Base-by-base conservation (phyloP, 768 basidiomycete genomes). In the Rhizopogon sp. region DNA sequence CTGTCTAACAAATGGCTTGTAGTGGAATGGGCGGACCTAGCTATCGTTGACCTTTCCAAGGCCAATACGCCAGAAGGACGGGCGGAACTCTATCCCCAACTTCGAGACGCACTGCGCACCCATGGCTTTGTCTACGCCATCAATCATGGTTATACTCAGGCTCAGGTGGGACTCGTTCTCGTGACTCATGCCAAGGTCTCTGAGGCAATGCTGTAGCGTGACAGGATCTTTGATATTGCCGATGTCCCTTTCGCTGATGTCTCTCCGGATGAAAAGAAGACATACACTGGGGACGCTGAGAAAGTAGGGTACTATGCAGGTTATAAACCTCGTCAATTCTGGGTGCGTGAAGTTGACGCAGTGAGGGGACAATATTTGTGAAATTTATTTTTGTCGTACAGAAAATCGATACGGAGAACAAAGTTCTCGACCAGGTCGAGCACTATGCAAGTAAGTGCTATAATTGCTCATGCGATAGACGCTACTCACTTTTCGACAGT, bases 241-340 rank as follows among this genome's bases (percentile, higher is more conserved):
- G 67, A 75, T 49, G 53, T 76, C 1, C 70, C 72, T 1, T 78
- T 78, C 52, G 62, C 69, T 7, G 55, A 59, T 33, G 75, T 77
- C 9, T 55, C 50, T 29, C 62, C 66, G 0, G 69, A 66, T 3
- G 77, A 78, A 54, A 78, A 77, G 58, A 52, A 64, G 25, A 53
- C 39, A 14, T 77, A 77, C 55, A 64, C 57, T 6, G 74, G 58
- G 0, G 58, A 74, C 77, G 57, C 64, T 70, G 51, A 74, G 53
- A 65, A 73, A 20, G 69, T 70, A 0, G 79, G 79, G 2, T 76
- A 76, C 0, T 83, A 79, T 56, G 76, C 80, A 50, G 82, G 82
- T 0, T 84, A 83, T 58, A 83, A 84, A 58, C 72, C 71, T 6
- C 74, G 76, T 9, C 72, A 78, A 54, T 79, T 77, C 50, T 84